Conservation (phyloP, 352 stramenopile species). For the Globisporangium spinosum region DNA sequence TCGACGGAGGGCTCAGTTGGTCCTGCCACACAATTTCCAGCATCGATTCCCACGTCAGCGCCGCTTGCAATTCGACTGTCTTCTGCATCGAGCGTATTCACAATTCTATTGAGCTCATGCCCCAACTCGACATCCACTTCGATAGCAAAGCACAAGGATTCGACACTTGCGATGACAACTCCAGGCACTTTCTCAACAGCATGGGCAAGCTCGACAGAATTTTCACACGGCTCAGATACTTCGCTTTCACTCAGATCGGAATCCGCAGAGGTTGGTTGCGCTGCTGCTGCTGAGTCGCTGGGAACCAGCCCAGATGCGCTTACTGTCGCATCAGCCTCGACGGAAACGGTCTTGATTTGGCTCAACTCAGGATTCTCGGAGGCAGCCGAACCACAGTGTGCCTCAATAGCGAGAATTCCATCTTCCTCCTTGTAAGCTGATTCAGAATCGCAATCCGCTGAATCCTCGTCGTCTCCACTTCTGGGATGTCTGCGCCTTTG, state of each 20-base stretch:
- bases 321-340: background rate
- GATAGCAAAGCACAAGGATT: background rate
- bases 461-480: background rate
- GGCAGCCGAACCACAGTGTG: background rate
- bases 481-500: background rate
- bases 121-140: background rate
- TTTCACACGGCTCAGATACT: background rate
- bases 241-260: background rate
- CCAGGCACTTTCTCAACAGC: background rate
- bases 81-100: background rate
- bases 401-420: background rate
- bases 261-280: background rate
- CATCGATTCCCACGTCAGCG: too few relatives aligned
- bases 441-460: background rate
- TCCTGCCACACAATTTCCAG: background rate
- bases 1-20: too few relatives aligned
- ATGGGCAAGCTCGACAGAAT: background rate
- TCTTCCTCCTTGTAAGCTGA: background rate
- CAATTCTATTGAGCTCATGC: background rate
- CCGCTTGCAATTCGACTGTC: background rate
- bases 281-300: background rate
- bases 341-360: background rate
- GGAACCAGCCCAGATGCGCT: background rate
- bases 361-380: background rate
- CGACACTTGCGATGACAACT: background rate